Conservation (phyloP, 78 protist species). For the Mantamonas sphyraenae region DNA sequence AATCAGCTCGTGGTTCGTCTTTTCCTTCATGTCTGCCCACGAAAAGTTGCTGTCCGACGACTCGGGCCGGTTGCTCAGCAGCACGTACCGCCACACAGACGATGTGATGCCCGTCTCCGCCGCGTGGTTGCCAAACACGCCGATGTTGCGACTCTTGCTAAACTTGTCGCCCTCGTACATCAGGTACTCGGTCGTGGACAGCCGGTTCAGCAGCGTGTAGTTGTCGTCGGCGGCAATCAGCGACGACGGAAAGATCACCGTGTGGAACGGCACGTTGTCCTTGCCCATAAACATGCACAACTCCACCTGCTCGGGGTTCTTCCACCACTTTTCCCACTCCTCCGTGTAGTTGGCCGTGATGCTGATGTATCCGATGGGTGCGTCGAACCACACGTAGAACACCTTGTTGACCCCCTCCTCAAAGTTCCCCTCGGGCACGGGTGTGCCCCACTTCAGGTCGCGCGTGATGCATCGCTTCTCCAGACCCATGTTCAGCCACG, state of each 20-base stretch:
- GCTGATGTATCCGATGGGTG: slow-evolving; percentile 84
- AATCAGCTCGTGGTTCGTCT: slow-evolving; percentile 58
- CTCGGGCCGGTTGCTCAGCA: slow-evolving; percentile 72
- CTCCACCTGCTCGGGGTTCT: slow-evolving; percentile 65
- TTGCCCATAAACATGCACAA: slow-evolving; percentile 80
- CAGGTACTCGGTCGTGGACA: slow-evolving; percentile 67
- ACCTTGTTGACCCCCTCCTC: slow-evolving; percentile 49
- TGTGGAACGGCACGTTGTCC: slow-evolving; percentile 75
- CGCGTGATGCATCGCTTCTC: slow-evolving; percentile 80
- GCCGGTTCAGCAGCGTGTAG: slow-evolving; percentile 35
- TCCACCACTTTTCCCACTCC: slow-evolving; percentile 79
- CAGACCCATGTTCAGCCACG: slow-evolving; percentile 54
- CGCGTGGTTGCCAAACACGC: slow-evolving; percentile 82
- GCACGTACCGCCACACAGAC: slow-evolving; percentile 65
- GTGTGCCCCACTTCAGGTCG: slow-evolving; percentile 84
- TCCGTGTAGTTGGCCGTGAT: slow-evolving; percentile 71
- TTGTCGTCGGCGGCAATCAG: slow-evolving; percentile 45
- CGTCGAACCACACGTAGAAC: slow-evolving; percentile 90
- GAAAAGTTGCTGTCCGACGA: background rate
- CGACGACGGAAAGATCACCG: slow-evolving; percentile 80
- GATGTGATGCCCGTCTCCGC: slow-evolving; percentile 52
- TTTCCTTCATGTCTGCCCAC: slow-evolving; percentile 21
- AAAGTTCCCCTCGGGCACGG: slow-evolving; percentile 58
- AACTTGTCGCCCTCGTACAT: slow-evolving; percentile 80
- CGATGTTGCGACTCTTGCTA: slow-evolving; percentile 66